Evolutionary conservation across 352 stramenopile species (phyloP).

Genomic region (Phytophthora tubulina): DNA sequence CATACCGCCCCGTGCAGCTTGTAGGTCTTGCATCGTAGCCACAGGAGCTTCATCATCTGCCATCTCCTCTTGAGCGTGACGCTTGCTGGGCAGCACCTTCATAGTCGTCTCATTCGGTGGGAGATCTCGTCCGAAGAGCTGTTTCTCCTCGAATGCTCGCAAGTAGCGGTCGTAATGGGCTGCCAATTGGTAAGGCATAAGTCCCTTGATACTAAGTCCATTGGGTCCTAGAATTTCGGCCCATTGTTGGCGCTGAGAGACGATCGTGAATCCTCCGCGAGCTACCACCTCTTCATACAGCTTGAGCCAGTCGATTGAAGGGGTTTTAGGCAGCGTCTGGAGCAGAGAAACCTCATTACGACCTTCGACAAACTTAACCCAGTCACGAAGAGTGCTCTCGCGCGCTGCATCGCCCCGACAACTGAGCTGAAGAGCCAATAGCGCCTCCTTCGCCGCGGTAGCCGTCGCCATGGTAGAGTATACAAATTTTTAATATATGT

Average conservation of each 20-base stretch:
- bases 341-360: conserved; percentile 57
- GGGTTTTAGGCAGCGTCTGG: conserved; percentile 62
- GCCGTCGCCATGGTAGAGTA: background rate
- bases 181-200: conserved; percentile 72
- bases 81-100: conserved; percentile 42
- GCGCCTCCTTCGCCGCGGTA: conserved; percentile 44
- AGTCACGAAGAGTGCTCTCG: conserved; percentile 68
- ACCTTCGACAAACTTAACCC: conserved; percentile 62
- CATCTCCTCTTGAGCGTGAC: conserved; percentile 16
- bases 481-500: background rate
- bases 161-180: conserved; percentile 67
- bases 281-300: conserved; percentile 86
- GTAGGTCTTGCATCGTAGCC: conserved; percentile 69
- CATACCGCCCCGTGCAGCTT: conserved; percentile 67
- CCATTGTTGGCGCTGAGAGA: conserved; percentile 70
- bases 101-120: conserved; percentile 31
- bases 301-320: conserved; percentile 76
- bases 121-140: conserved; percentile 76
- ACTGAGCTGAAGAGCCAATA: conserved; percentile 76
- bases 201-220: conserved; percentile 62
- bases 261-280: conserved; percentile 62
- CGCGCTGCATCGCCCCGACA: conserved; percentile 68
- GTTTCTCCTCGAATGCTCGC: conserved; percentile 79
- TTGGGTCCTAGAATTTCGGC: conserved; percentile 52
- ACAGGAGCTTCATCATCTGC: conserved; percentile 50